Base-by-base conservation (phyloP, 495 filamentous ascomycete genomes). In the Daldinia vernicosa region DNA sequence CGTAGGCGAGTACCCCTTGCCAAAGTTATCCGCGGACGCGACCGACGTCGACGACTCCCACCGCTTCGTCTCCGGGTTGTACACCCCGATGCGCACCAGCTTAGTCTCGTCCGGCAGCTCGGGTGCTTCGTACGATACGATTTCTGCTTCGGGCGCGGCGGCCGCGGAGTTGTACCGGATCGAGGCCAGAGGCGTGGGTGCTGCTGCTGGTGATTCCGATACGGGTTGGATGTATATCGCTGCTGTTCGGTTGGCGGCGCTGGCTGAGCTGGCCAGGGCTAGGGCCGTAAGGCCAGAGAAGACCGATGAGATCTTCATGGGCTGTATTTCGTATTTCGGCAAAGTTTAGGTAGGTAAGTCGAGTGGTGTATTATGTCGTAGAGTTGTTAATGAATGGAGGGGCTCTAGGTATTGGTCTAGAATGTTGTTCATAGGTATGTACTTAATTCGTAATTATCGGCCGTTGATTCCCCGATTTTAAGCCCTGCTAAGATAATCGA, bases 1-100 rank as follows among this genome's bases (percentile, higher is more conserved):
- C 33, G 82, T 80, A 19, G 85, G 85, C 62, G 80, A 78, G 65
- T 82, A 86, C 8, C 85, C 86, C 78, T 87, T 87, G 33, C 70
- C 74, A 60, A 88, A 88, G 70, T 83, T 87, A 24, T 81, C 79
- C 1, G 73, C 79, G 15, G 82, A 82, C 24, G 80, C 78, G 3
- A 82, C 80, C 17, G 83, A 80, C 2, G 82, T 85, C 4, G 84
- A 82, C n/a, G 82, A 83, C 43, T 68, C 59, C 86, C 86, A 88
- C 17, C 30, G 32, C 56, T 60, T 58, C 0, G 77, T 56, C n/a
- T 74, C 52, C 6, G 75, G 28, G 74, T 85, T 79, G 76, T 82
- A 88, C 39, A 83, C 65, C 45, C 86, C 86, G 56, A 87, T 72
- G 54, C 84, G 82, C 45, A 87, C 76, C 3, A 86, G 80, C 33